phyloP scores from a whole-genome alignment of 768 basidiomycete species.

The Hortiboletus flavorubellus region DNA sequence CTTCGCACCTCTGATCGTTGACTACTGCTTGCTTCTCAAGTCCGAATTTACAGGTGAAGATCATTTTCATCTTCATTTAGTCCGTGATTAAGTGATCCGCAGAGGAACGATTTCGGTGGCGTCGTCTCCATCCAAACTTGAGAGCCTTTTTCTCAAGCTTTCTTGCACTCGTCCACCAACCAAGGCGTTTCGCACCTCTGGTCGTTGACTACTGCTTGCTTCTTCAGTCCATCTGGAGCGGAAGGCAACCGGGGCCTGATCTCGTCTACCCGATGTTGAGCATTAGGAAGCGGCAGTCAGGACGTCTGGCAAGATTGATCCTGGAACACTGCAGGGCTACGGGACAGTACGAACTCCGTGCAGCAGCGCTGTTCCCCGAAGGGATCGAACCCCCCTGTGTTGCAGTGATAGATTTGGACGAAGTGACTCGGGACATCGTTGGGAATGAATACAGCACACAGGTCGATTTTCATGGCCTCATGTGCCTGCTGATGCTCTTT shows the following conservation, averaged over 20 bases:
- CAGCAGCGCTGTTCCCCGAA: not conserved
- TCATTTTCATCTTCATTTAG: not conserved
- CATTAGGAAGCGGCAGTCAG: constrained; percentile 1
- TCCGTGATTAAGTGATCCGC: not conserved
- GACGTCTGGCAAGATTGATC: not conserved
- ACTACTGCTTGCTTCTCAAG: not conserved
- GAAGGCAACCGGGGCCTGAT: not conserved
- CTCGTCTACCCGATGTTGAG: constrained; percentile 3
- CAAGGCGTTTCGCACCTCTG: not conserved
- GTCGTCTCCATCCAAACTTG: not conserved
- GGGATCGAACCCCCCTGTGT: not conserved
- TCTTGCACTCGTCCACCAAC: not conserved
- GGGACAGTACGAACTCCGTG: not conserved
- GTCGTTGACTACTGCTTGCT: not conserved
- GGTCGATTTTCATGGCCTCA: not conserved
- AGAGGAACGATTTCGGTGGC: not conserved
- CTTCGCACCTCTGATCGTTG: not conserved
- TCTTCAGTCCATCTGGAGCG: not conserved
- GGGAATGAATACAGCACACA: not conserved
- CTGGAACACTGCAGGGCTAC: not conserved
- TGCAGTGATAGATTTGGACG: not conserved
- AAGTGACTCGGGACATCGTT: not conserved
- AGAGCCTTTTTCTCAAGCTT: not conserved
- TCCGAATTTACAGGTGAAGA: not conserved
- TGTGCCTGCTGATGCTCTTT: not conserved